Conservation (phyloP, 139 green algal genomes). For the Picochlorum sp. region DNA sequence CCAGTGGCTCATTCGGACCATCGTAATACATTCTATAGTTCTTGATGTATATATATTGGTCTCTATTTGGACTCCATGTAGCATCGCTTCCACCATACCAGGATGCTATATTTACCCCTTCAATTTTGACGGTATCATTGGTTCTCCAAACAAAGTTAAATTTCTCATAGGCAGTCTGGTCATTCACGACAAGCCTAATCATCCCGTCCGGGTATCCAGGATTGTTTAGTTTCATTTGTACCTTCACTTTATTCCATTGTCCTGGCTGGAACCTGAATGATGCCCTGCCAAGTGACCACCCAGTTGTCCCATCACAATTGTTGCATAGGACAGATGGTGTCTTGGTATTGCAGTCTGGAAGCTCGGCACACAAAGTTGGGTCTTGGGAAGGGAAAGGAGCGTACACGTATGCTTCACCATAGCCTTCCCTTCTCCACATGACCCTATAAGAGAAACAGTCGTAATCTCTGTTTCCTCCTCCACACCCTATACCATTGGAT, state of each 20-base stretch:
- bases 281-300: conserved; percentile 1
- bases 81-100: conserved; percentile 20
- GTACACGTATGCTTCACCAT: conserved; percentile 20
- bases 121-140: background rate
- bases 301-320: conserved; percentile 2
- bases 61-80: conserved; percentile 5
- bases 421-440: conserved; percentile 20
- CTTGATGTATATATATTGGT: conserved; percentile 9
- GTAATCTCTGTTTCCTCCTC: conserved; percentile 8
- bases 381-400: conserved; percentile 7
- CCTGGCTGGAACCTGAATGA: conserved; percentile 13
- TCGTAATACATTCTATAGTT: conserved; percentile 8
- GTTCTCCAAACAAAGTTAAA: conserved; percentile 4
- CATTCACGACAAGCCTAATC: conserved; percentile 6
- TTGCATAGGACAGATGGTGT: background rate
- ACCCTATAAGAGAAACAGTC: conserved; percentile 13
- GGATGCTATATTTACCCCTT: conserved; percentile 12
- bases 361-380: background rate
- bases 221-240: conserved; percentile 10
- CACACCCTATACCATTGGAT: conserved; percentile 12
- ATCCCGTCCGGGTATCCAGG: conserved; percentile 5
- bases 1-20: background rate
- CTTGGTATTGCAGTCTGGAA: background rate
- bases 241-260: conserved; percentile 10
- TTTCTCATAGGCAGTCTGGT: background rate